These are phyloP conservation scores for Byssochlamys sp. DNA, from an alignment of 2,329 filamentous ascomycete species.

Conservation along the genomic window DNA sequence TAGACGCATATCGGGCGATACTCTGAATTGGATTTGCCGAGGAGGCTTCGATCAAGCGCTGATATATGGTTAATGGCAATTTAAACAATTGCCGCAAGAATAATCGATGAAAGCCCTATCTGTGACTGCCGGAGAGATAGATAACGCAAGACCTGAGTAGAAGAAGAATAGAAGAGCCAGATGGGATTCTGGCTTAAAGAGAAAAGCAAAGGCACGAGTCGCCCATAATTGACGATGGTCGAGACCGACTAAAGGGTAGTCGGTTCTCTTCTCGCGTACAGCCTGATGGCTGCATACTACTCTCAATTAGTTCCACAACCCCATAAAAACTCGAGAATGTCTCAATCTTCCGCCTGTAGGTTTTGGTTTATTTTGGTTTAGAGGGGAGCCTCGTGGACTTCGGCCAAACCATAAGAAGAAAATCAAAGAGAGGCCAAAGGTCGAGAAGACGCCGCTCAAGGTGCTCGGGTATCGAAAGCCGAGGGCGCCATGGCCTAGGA, in stretches of 20 bases:
- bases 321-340: background rate
- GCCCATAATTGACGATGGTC: background rate
- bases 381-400: background rate
- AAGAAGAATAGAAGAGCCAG: background rate
- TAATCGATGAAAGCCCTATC: no score
- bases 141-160: no score
- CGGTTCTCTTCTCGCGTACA: background rate
- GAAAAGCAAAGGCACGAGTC: background rate
- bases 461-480: background rate
- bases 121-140: no score
- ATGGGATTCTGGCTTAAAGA: background rate
- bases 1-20: conserved; percentile 40
- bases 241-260: background rate
- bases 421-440: background rate
- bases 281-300: background rate
- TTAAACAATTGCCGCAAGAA: background rate
- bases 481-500: background rate
- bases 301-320: background rate
- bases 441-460: background rate
- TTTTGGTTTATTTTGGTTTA: background rate
- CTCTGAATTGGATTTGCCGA: background rate
- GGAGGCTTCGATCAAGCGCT: background rate
- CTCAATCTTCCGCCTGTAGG: background rate
- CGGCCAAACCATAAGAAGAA: background rate
- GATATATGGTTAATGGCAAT: background rate